A percentile compares a stretch with the other conserved stretches of the same genome.
Evolutionary conservation across 1,139 yeast genomes (phyloP).

Genomic region (Pichia sp.): DNA sequence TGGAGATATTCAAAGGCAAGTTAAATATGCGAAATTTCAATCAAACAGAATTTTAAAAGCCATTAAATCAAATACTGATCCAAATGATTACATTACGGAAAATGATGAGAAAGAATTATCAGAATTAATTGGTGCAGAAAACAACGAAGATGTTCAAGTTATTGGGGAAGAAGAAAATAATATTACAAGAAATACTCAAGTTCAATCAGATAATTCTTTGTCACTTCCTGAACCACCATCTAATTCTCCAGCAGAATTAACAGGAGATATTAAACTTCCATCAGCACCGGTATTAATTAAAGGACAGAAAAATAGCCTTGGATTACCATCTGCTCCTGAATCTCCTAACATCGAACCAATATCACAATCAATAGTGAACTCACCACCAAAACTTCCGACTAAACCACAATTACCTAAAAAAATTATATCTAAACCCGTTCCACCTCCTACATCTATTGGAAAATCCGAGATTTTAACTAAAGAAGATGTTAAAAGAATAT

Average conservation of each 20-base stretch:
- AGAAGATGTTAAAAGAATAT: constrained; percentile 43
- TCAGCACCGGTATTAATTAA: constrained; percentile 28
- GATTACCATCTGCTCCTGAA: constrained; percentile 26
- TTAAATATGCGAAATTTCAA: constrained; percentile 53
- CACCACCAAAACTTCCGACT: background rate
- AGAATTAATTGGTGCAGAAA: constrained; percentile 1
- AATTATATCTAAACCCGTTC: no score
- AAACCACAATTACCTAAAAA: constrained; percentile 14
- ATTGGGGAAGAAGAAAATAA: constrained; percentile 1
- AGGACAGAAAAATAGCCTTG: constrained; percentile 27
- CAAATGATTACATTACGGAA: constrained; percentile 41
- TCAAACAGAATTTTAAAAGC: constrained; percentile 50
- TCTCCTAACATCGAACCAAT: background rate
- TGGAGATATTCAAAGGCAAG: constrained; percentile 33
- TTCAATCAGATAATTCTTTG: constrained; percentile 2
- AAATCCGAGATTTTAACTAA: constrained; percentile 29
- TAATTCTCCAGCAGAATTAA: constrained; percentile 21
- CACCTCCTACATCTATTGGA: background rate
- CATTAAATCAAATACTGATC: constrained; percentile 42
- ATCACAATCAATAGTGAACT: background rate
- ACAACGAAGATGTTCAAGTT: background rate
- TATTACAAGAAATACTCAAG: background rate
- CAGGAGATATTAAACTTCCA: constrained; percentile 25
- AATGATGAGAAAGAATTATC: constrained; percentile 25
- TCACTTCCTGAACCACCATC: constrained; percentile 23